Percentiles rank a stretch among this genome's conserved stretches.
Evolutionary conservation across 768 basidiomycete species (phyloP).

Genomic region (Amanita jacksonii): DNA sequence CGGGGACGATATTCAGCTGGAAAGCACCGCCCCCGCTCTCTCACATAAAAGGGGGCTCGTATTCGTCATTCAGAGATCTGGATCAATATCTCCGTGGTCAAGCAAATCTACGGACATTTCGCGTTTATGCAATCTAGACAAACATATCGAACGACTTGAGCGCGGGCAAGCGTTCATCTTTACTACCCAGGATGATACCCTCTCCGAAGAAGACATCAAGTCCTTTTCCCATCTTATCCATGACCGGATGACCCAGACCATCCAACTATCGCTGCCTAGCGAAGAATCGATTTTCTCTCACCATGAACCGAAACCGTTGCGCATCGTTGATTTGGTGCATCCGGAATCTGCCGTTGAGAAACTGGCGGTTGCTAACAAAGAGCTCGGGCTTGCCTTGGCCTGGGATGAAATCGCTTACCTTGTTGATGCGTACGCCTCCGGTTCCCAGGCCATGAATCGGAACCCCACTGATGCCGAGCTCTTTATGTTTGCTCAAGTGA

Average conservation of each 20-base stretch:
- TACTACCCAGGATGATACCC: conserved; percentile 28
- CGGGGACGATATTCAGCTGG: conserved; percentile 61
- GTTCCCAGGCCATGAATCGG: conserved; percentile 53
- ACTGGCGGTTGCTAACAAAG: conserved; percentile 69
- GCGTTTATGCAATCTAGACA: conserved; percentile 70
- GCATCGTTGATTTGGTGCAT: conserved; percentile 52
- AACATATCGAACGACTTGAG: conserved; percentile 72
- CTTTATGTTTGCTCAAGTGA: conserved; percentile 99
- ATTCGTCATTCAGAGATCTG: conserved; percentile 75
- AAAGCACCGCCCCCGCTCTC: conserved; percentile 29
- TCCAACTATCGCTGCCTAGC: conserved; percentile 49
- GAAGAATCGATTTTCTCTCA: conserved; percentile 51
- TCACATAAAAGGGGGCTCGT: conserved; percentile 34
- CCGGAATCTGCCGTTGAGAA: conserved; percentile 43
- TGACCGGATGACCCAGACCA: conserved; percentile 95
- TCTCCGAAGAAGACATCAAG: conserved; percentile 40
- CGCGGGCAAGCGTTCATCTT: conserved; percentile 71
- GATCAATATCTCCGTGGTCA: conserved; percentile 97
- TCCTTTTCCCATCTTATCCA: conserved; percentile 65
- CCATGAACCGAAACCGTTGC: conserved; percentile 54
- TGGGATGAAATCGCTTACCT: conserved; percentile 89
- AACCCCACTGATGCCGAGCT: conserved; percentile 96
- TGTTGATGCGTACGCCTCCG: conserved; percentile 78
- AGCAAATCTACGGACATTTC: conserved; percentile 98
- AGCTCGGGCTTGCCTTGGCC: conserved; percentile 85